Evolutionary conservation across 495 filamentous ascomycete species (phyloP).

Genomic region (Alectoria sarmentosa): DNA sequence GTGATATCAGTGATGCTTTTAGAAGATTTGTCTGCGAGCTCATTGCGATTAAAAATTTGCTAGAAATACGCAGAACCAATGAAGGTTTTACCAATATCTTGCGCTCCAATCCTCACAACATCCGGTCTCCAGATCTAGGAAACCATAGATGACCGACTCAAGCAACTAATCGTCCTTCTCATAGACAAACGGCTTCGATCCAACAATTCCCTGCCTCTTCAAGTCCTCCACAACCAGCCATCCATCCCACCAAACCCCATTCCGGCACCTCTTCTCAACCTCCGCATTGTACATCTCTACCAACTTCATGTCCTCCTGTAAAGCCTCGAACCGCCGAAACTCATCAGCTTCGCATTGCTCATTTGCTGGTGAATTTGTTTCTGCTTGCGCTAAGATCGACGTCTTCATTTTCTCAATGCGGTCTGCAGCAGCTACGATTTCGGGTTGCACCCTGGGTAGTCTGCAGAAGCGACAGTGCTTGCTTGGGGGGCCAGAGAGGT

Average conservation of each 20-base stretch:
- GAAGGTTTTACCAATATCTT: not conserved
- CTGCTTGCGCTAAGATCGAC: not conserved
- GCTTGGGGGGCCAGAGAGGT: slow-evolving; percentile 1
- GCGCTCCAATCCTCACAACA: not conserved
- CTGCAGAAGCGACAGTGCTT: slow-evolving; percentile 11
- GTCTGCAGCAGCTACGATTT: not conserved
- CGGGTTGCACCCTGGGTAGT: not conserved
- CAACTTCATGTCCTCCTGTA: slow-evolving; percentile 1
- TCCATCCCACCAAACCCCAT: slow-evolving; percentile 14
- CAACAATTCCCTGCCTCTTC: slow-evolving; percentile 1
- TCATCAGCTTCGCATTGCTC: not conserved
- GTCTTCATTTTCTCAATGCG: not conserved
- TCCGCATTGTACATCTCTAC: slow-evolving; percentile 10
- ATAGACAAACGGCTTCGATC: not conserved
- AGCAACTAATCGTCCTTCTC: not conserved
- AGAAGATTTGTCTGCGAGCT: too few species aligned
- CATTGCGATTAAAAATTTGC: too few species aligned
- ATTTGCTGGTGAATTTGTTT: too few species aligned
- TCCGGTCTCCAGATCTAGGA: not conserved
- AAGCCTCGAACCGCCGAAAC: not conserved
- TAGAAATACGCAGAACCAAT: too few species aligned
- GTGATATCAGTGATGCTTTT: too few species aligned
- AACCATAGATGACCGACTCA: not conserved
- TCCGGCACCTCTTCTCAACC: slow-evolving; percentile 12
- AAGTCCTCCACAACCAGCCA: slow-evolving; percentile 13